Conservation (phyloP, 176 grass and related monocot species). For the Triticum timopheevii region DNA sequence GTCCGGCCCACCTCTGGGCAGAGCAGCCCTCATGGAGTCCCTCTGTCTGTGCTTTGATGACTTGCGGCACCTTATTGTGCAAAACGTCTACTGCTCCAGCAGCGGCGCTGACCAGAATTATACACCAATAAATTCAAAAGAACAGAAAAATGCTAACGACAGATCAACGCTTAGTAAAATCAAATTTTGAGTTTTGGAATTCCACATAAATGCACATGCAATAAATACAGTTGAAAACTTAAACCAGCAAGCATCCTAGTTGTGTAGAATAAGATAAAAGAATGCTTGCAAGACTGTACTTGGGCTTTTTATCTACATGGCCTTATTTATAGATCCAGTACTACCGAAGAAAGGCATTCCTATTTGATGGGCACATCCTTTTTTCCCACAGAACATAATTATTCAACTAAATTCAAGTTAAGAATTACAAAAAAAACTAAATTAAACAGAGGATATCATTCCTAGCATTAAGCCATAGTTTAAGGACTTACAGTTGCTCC, state of each 20-base stretch:
- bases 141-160: background rate
- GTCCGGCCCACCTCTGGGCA: too few species aligned
- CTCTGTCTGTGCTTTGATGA: background rate
- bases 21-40: background rate
- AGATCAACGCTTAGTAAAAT: background rate
- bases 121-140: too few species aligned
- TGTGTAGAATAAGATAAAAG: background rate
- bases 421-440: background rate
- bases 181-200: background rate
- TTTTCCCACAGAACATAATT: background rate
- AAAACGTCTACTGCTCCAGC: background rate
- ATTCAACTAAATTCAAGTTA: background rate
- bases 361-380: background rate
- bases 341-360: background rate
- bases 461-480: background rate
- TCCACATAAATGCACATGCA: background rate
- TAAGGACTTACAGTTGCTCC: slow-evolving; percentile 2
- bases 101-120: background rate
- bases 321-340: background rate
- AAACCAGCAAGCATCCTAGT: background rate
- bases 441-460: background rate
- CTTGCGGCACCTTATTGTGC: background rate
- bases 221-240: background rate
- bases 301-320: background rate
- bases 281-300: background rate